These are phyloP conservation scores for Beauveria varroae DNA, from an alignment of 2,329 filamentous ascomycete genomes.

Conservation along the genomic window DNA sequence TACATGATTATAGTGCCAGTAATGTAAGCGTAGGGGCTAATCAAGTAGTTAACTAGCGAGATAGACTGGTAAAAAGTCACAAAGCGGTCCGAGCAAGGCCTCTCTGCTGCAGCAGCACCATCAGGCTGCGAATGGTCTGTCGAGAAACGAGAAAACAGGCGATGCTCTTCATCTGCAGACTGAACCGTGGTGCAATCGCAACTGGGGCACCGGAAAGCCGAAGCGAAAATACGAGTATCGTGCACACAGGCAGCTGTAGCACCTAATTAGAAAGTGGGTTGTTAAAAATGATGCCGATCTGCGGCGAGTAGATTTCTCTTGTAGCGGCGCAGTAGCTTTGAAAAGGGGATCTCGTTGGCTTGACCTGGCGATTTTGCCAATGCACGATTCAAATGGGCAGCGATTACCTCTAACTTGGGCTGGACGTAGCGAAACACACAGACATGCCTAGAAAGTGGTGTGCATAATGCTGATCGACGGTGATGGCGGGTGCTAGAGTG, in stretches of 20 bases:
- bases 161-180: background rate
- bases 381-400: background rate
- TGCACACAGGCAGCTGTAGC: too few species aligned
- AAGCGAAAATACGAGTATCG: too few species aligned
- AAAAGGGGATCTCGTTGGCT: background rate
- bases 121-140: too few species aligned
- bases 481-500: background rate
- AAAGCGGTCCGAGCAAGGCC: background rate
- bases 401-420: background rate
- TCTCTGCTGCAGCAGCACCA: too few species aligned
- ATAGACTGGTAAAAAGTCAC: background rate
- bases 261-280: too few species aligned
- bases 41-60: background rate
- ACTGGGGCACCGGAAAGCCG: too few species aligned
- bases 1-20: background rate
- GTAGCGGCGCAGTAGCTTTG: too few species aligned
- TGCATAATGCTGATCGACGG: background rate
- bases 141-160: background rate
- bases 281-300: too few species aligned
- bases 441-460: background rate
- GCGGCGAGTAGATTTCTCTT: too few species aligned
- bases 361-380: background rate
- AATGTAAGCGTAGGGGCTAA: too few species aligned
- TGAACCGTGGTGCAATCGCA: background rate
- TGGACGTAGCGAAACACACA: background rate